Evolutionary conservation across 2,329 filamentous ascomycete species (phyloP).

Genomic region (Alternaria rosae): DNA sequence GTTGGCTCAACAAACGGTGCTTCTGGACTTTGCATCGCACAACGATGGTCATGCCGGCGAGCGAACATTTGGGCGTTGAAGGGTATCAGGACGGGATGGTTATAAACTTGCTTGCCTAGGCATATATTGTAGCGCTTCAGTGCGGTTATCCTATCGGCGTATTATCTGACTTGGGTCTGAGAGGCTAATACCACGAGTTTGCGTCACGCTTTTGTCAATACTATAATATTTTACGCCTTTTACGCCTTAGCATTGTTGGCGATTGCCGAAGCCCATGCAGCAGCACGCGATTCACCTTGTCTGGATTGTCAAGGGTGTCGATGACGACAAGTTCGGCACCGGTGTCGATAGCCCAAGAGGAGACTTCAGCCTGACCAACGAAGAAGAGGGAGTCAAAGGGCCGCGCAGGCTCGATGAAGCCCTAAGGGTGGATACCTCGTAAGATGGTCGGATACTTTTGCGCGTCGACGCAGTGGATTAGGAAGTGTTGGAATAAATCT

Average conservation of each 20-base stretch:
- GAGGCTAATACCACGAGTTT: not conserved
- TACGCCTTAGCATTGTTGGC: not conserved
- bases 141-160: not conserved
- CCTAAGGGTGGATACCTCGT: too few species aligned
- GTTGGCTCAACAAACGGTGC: not conserved
- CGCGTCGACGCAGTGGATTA: too few species aligned
- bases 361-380: too few species aligned
- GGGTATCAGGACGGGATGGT: not conserved
- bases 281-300: too few species aligned
- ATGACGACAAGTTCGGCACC: too few species aligned
- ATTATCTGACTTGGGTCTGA: not conserved
- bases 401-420: too few species aligned
- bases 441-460: too few species aligned
- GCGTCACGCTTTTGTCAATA: not conserved
- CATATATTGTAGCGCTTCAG: not conserved
- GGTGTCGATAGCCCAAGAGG: too few species aligned
- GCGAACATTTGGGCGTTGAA: not conserved
- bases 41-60: not conserved
- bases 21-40: not conserved
- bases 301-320: too few species aligned
- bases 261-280: not conserved
- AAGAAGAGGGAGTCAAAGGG: too few species aligned
- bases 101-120: not conserved
- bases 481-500: too few species aligned
- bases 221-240: constrained; percentile 1